Evolutionary conservation across 768 basidiomycete species (phyloP), one percentile per base, ranked within the genome.

Genomic region (Pulveroboletus frians): DNA sequence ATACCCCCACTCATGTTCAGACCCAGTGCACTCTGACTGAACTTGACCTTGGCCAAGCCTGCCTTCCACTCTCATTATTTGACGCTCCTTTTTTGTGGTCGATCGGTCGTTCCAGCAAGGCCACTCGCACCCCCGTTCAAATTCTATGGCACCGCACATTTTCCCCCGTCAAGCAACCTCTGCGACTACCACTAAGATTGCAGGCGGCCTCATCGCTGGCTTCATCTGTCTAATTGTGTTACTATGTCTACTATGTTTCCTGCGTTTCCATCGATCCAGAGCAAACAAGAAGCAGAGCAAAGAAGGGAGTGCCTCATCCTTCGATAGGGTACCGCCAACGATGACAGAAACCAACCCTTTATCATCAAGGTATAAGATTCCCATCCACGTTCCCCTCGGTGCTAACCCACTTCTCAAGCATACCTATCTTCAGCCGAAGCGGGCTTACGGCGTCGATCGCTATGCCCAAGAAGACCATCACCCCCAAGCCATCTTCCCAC

Each of bases 401-500:
- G 30, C 36, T 54, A 20, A 59, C 9, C 37, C 36, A 11, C 15
- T 51, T 14, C 27, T 39, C 35, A 39, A 59, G 51, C 44, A 42
- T 40, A 49, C 50, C 54, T 51, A 44, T 26, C 63, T 79, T 71
- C 63, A 78, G 78, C 15, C 69, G 78, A 35, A 55, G 61, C 10
- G 68, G 73, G 37, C 47, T 82, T 39, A 72, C 75, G 21, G 51
- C 68, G 11, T 71, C 71, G 36, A 69, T 86, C 46, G 54, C 79
- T 21, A 69, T 85, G 49, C 86, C 86, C 9, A 70, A 73, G 14
- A 77, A 73, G 57, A 71, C 72, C 18, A 62, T 78, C 50, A 53
- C 70, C 21, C 71, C 66, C 30, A 62, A 71, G 43, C 59, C 43
- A 62, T 69, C 30, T 66, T 68, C 39, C 69, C 76, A 42, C 73